Conservation (phyloP, 345 rosid genomes). For the Syzygium grande region DNA sequence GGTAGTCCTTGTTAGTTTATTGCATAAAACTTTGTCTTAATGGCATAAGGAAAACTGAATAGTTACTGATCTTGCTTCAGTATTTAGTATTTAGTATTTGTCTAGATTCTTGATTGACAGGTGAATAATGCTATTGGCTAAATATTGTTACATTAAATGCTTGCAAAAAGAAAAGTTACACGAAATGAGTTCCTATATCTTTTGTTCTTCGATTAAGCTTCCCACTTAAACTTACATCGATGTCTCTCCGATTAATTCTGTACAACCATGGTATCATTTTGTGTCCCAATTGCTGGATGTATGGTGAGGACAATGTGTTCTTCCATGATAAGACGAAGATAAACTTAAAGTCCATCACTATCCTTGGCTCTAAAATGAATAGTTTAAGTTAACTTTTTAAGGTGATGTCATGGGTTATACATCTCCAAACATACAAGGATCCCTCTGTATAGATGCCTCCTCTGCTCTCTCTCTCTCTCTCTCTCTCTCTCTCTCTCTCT, state of each 20-base stretch:
- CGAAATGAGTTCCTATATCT: neutral
- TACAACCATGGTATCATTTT: neutral
- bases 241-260: neutral
- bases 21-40: neutral
- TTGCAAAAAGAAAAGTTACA: neutral
- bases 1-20: slow-evolving; percentile 39
- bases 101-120: neutral
- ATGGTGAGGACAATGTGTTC: neutral
- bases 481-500: neutral
- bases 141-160: neutral
- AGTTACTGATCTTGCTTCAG: neutral
- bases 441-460: neutral
- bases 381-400: neutral
- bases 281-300: neutral
- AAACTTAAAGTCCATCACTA: neutral
- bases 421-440: neutral
- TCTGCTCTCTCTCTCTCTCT: neutral
- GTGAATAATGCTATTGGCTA: neutral
- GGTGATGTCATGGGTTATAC: neutral
- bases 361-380: neutral
- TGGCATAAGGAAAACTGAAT: neutral
- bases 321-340: neutral
- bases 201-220: neutral
- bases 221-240: neutral
- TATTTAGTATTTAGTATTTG: neutral